These are phyloP conservation scores for Setaria italica DNA, from an alignment of 202 grass and related monocot species.

Conservation along the genomic window DNA sequence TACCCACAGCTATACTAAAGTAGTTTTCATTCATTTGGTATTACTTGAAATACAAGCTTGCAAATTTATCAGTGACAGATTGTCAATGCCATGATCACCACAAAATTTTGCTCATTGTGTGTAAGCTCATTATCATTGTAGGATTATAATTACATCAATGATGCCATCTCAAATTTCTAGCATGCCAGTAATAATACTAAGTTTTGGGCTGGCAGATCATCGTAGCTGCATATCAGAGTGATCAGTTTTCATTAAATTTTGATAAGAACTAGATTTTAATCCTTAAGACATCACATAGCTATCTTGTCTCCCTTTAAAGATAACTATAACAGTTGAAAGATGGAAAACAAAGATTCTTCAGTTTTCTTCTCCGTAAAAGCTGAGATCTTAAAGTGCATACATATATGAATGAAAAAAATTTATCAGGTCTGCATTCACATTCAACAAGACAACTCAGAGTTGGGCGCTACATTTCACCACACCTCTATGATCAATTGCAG, in stretches of 20 bases:
- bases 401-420: background rate
- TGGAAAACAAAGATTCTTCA: background rate
- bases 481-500: background rate
- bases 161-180: background rate
- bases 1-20: background rate
- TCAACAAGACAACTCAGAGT: background rate
- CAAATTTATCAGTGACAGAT: background rate
- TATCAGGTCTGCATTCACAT: background rate
- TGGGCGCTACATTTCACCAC: background rate
- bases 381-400: background rate
- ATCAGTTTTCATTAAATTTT: background rate
- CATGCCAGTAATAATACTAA: background rate
- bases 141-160: slow-evolving; percentile 1
- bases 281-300: background rate
- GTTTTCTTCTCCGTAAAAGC: background rate
- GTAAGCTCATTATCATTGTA: background rate
- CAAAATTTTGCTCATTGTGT: background rate
- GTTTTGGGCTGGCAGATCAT: background rate
- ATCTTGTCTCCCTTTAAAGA: background rate
- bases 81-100: background rate
- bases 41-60: background rate
- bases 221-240: background rate
- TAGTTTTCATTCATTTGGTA: background rate
- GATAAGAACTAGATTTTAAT: background rate
- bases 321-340: background rate